Evolutionary conservation across 257 asterid species (phyloP), one percentile per base, ranked within the genome.

Genomic region (Ilex asprella): DNA sequence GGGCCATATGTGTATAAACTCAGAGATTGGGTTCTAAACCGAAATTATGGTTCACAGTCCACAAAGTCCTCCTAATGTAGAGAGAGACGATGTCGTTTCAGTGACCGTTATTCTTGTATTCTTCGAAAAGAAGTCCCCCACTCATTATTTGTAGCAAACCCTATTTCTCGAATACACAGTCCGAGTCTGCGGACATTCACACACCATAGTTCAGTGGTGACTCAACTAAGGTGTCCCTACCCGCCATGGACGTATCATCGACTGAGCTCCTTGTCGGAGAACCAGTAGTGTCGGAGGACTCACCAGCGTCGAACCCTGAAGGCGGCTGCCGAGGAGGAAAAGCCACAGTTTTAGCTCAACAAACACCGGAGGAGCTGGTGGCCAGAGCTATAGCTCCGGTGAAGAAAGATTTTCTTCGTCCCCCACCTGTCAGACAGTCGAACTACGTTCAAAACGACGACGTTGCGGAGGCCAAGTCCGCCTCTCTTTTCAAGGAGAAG

Each of bases 321-420:
- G 67, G 46, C 27, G 27, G 27, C 16, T 70, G 60, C 10, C 59
- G 58, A 31, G 31, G n/a, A 56, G 63, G 41, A 32, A 31, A 39
- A 64, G 62, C 60, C 77, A 27, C 39, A 30, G 50, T 16, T 47
- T 62, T 31, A 7, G 30, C 63, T 60, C 61, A 16, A 16, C 65
- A 59, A 58, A 68, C 67, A 62, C 58, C 84, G 61, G 97, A 79
- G 70, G 96, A 89, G 79, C 76, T 93, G 61, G 84, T 84, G 77
- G 94, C 96, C 51, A 89, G 84, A 82, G 73, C 85, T 71, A 85
- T 84, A 55, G 97, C 86, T 70, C 99, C 99, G 3, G 94, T 89
- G 21, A 93, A 85, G 58, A 79, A 71, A 43, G 86, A 79, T 30
- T 93, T 81, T 68, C 86, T 85, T 66, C 75, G 84, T 11, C 81